These are phyloP conservation scores for Trametes sanguinea DNA, from an alignment of 768 basidiomycete genomes.

Conservation along the genomic window DNA sequence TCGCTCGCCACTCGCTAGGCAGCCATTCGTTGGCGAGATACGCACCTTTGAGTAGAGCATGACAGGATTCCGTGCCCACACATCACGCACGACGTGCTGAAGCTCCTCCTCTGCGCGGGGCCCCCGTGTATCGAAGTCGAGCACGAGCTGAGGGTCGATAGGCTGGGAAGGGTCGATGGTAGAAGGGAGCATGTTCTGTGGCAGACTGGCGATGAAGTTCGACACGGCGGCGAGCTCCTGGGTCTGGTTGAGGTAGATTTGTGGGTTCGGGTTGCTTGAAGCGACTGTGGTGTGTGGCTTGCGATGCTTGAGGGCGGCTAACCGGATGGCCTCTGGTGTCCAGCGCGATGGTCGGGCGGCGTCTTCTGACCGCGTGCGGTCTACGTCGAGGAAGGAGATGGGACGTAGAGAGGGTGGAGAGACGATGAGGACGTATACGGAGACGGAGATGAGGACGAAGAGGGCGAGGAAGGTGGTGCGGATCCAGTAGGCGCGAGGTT, in stretches of 20 bases:
- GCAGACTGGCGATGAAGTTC: slow-evolving; percentile 70
- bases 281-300: slow-evolving; percentile 7
- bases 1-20: not conserved
- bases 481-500: slow-evolving; percentile 43
- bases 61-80: slow-evolving; percentile 75
- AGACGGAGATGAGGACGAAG: slow-evolving; percentile 49
- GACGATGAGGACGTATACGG: slow-evolving; percentile 58
- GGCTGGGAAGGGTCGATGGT: slow-evolving; percentile 62
- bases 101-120: slow-evolving; percentile 63
- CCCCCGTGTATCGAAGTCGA: slow-evolving; percentile 81
- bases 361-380: slow-evolving; percentile 20
- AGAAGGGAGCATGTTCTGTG: slow-evolving; percentile 73
- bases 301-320: slow-evolving; percentile 26
- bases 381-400: slow-evolving; percentile 31
- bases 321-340: slow-evolving; percentile 37
- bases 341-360: slow-evolving; percentile 36
- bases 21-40: not conserved
- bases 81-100: slow-evolving; percentile 55
- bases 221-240: slow-evolving; percentile 78
- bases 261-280: slow-evolving; percentile 30
- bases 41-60: slow-evolving; percentile 72
- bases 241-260: slow-evolving; percentile 48
- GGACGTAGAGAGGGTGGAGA: slow-evolving; percentile 45
- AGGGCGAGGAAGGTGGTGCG: slow-evolving; percentile 58
- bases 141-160: slow-evolving; percentile 78